Base-by-base conservation (phyloP, 495 filamentous ascomycete species). In the Daldinia grandis region DNA sequence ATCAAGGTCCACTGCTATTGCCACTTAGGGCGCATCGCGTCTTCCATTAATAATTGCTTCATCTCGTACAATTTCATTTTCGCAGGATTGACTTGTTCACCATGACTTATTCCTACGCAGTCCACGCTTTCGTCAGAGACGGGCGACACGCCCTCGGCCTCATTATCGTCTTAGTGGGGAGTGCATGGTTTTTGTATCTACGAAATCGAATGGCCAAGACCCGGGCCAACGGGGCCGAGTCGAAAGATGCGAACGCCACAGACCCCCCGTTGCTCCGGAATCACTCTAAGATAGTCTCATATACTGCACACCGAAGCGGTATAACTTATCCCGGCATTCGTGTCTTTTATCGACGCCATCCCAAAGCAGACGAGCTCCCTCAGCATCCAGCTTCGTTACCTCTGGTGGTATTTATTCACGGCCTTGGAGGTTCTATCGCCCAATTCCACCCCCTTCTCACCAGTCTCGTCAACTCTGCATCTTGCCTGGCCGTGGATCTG, bases 401-500 rank as follows among this genome's bases (percentile, higher is more conserved):
- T 9, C 80, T 97, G 8, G 79, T 98, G 5, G 95, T 97, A 27
- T 97, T 97, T 77, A 84, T 97, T 58, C 95, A 98, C 75, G 95
- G 95, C 14, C 85, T 98, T 35, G 95, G 95, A 21, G 95, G 95
- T 30, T 97, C 92, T 2, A 80, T 94, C 14, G 91, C 93, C 6
- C 95, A 98, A 76, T 98, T 97, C 77, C 85, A 91, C 64, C 88
- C 93, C 37, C 80, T 98, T 5, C 84, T 98, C 12, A 91, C 88
- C 1, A 94, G 91, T 77, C 82, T 98, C 35, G 89, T 91, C 14
- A 93, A 96, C 66, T 81, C 94, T 21, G 92, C 92, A 1, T 90
- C 94, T n/a, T 97, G 93, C 73, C 87, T 98, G 15, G 92, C 92
- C 5, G 90, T 98, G 62, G 95, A 98, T 78, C 81, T 97, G 1